Evolutionary conservation across 352 stramenopile species (phyloP).

Genomic region (Saprolegnia parasitica): DNA sequence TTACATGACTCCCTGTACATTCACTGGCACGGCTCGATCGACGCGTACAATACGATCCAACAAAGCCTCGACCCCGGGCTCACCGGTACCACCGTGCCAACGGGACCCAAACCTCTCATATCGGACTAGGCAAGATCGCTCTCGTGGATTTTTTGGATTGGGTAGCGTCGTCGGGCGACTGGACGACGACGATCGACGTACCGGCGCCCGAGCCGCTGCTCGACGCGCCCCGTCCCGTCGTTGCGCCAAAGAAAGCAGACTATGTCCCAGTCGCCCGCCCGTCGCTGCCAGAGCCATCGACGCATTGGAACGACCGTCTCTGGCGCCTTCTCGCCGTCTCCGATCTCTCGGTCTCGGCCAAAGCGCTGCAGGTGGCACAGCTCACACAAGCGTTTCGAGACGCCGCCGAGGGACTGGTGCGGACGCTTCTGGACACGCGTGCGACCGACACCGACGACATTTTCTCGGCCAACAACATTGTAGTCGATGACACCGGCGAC

Average conservation of each 20-base stretch:
- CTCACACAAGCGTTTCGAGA: constrained; percentile 21
- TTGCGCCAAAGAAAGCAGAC: not conserved
- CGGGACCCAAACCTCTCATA: too few relatives aligned
- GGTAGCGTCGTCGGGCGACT: not conserved
- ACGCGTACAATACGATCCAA: constrained; percentile 43
- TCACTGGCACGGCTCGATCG: constrained; percentile 45
- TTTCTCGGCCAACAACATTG: not conserved
- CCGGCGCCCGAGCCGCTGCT: constrained; percentile 17
- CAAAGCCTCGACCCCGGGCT: constrained; percentile 48
- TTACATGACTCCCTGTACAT: constrained; percentile 30
- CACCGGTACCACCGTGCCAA: constrained; percentile 18
- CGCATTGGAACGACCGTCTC: constrained; percentile 35
- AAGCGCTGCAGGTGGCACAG: constrained; percentile 14
- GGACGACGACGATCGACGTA: not conserved
- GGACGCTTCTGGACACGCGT: not conserved
- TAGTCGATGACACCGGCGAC: not conserved
- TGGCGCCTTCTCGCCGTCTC: constrained; percentile 19
- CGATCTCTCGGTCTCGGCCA: constrained; percentile 18
- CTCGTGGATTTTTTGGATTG: constrained; percentile 3
- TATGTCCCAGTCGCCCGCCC: not conserved
- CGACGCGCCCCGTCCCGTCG: constrained; percentile 36
- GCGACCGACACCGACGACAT: not conserved
- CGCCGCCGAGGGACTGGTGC: constrained; percentile 5
- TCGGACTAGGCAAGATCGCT: constrained; percentile 10
- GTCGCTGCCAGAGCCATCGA: not conserved